Evolutionary conservation across 352 stramenopile species (phyloP), one percentile per base, ranked within the genome.

Genomic region (Globisporangium alternatum): DNA sequence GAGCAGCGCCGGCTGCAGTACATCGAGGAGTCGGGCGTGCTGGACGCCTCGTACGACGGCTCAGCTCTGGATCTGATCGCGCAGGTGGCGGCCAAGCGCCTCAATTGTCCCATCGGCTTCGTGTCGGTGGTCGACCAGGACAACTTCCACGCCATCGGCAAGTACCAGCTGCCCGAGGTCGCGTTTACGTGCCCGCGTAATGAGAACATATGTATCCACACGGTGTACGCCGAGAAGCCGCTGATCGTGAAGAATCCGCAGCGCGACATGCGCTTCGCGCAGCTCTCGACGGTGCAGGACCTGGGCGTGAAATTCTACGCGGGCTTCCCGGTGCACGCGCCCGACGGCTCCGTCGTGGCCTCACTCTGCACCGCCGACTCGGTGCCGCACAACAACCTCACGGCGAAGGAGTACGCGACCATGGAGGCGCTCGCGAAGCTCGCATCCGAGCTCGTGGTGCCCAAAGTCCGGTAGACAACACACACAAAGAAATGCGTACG

Each of bases 321-420:
- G 2, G 76, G 78, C 0, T 91, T 91, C 60, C 80, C 83, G 0
- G 62, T 91, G 1, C 64, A 60, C 31, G 78, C 69, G 0, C 77
- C 78, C 1, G 80, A 75, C 21, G 79, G 79, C 1, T 73, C 74
- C 3, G 77, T 88, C 6, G 67, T 88, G 5, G 78, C 75, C 4
- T 78, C 72, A 15, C 54, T 89, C 19, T 85, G 78, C 43, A 58
- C 76, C 10, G 68, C 70, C 6, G 80, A 89, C 49, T 60, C 64
- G 2, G 55, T 66, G 13, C 67, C 82, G 7, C 78, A 88, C 63
- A 70, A 80, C 61, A 80, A 83, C 64, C 83, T 91, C 63, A 78
- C 78, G 13, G 85, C 76, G 41, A 85, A 85, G 62, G 78, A 91
- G 62, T 91, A 89, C 61, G 78, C 82, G 21, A 91, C 82, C n/a